Base-by-base conservation (phyloP, 1,139 yeast genomes). In the Eremothecium sinecaudum region DNA sequence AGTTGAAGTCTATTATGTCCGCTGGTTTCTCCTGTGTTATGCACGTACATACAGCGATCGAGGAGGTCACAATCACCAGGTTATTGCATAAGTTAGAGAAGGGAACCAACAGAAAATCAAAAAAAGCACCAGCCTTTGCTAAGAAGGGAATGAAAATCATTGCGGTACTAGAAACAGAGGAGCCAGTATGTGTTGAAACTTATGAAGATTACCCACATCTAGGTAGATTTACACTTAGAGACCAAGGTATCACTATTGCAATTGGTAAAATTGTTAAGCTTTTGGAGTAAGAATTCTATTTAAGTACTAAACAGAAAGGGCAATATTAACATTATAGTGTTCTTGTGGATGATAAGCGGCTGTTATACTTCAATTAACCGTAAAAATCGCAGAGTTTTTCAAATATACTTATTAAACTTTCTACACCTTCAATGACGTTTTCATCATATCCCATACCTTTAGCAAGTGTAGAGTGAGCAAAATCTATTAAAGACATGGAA, bases 41-140 rank as follows among this genome's bases (percentile, higher is more conserved):
- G 96, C 98, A 90, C 58, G 79, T 90, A 53, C 98, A 92, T 67
- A 84, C 98, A 33, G 97, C 98, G 36, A 84, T 90, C 53, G 97
- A 90, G 64, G 98, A 90, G 64, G 95, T 90, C 37, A 71, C 72
- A 28, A 75, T 90, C 57, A 70, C 79, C 35, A 78, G 79, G 55
- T 73, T 90, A 60, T 70, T 87, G 58, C 97, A 90, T 66, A 86
- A 87, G 64, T 71, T 90, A 54, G 95, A 90, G 62, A 87, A 81
- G 68, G 96, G 96, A 44, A 87, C 98, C 38, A 87, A 87, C 71
- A 80, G 95, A 67, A 82, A 79, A 63, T 82, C 94, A 42, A 90
- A 86, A 73, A 86, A 83, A 61, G 83, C 98, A 27, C 98, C 98
- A 41, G 94, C 96, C 35, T 90, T 86, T 61, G 99, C 98, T 46